Evolutionary conservation across 495 filamentous ascomycete genomes (phyloP), one percentile per base, ranked within the genome.

Genomic region (Penicillium longicatenatum): DNA sequence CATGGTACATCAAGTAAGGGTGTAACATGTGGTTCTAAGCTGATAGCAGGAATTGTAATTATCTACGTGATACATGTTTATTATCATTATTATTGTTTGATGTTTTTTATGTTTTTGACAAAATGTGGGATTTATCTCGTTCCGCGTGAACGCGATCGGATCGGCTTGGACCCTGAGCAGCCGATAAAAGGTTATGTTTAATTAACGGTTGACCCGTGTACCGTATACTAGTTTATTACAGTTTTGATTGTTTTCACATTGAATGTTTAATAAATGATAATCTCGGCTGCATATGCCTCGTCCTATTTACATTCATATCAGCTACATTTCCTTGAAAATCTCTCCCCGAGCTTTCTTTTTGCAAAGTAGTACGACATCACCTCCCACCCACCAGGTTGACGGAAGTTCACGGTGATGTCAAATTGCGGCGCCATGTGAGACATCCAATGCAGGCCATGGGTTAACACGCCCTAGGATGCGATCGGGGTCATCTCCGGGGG

Each of bases 381-480:
- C 26, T 20, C 21, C 65, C 59, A 49, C 44, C 54, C 31, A 67
- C 62, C 65, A 60, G 62, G 59, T 65, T 51, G 35, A 60, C 53
- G 59, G 65, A 58, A 67, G 46, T 54, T 22, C 11, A 54, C 29
- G 24, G 45, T 43, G 60, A 60, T 52, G 47, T 56, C 57, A 65
- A 54, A 56, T 58, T 50, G 49, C 20, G 52, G 47, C 35, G 55
- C 63, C 61, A 70, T 66, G 69, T 74, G 69, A 74, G 71, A 74
- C 71, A 70, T 64, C 61, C 60, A 50, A 69, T 69, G 67, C 67
- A 66, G 59, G 58, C 65, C 58, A 58, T 62, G 54, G 37, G 30
- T 41, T 31, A 61, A 55, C 50, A 24, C 20, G 30, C 50, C 10
- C 29, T 35, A 42, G 21, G 19, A 37, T 39, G 14, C 21, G 33